Evolutionary conservation across 2,329 filamentous ascomycete species (phyloP).

Genomic region (Pseudohalonectria lignicola): DNA sequence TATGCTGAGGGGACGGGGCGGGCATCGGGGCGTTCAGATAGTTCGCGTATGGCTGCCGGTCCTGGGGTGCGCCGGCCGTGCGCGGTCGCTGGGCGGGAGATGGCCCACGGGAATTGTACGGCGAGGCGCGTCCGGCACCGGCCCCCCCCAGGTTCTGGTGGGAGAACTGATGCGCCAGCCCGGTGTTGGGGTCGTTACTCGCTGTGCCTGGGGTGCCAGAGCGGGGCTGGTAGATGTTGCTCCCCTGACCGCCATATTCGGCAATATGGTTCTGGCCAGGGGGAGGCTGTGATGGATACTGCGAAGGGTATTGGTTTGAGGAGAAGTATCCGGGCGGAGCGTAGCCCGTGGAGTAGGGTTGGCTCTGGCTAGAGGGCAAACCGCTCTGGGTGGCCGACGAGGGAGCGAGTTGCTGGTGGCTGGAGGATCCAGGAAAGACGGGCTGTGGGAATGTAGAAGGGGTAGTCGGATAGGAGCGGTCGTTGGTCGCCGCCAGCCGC

Average conservation of each 20-base stretch:
- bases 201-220: slow-evolving; percentile 44
- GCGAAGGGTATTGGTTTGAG: slow-evolving; percentile 29
- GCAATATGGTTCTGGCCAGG: slow-evolving; percentile 25
- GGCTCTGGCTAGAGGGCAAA: slow-evolving; percentile 26
- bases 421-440: slow-evolving; percentile 43
- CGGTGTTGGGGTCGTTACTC: slow-evolving; percentile 74
- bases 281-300: slow-evolving; percentile 21
- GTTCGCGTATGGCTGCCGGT: slow-evolving; percentile 50
- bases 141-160: slow-evolving; percentile 82
- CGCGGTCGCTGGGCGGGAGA: slow-evolving; percentile 69
- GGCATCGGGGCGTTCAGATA: slow-evolving; percentile 63
- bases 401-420: slow-evolving; percentile 22
- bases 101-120: slow-evolving; percentile 56
- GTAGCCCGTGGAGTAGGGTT: slow-evolving; percentile 35
- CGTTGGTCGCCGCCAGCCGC: slow-evolving; percentile 42
- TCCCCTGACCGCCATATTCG: slow-evolving; percentile 21
- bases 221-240: slow-evolving; percentile 34
- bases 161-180: slow-evolving; percentile 89
- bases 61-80: slow-evolving; percentile 62
- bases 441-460: slow-evolving; percentile 95
- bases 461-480: slow-evolving; percentile 72
- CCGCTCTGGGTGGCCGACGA: slow-evolving; percentile 29
- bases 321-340: slow-evolving; percentile 45
- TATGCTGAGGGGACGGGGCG: slow-evolving; percentile 38
- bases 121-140: slow-evolving; percentile 55